These are phyloP conservation scores for Monosporascus cannonballus DNA, from an alignment of 2,329 filamentous ascomycete species.

Conservation along the genomic window DNA sequence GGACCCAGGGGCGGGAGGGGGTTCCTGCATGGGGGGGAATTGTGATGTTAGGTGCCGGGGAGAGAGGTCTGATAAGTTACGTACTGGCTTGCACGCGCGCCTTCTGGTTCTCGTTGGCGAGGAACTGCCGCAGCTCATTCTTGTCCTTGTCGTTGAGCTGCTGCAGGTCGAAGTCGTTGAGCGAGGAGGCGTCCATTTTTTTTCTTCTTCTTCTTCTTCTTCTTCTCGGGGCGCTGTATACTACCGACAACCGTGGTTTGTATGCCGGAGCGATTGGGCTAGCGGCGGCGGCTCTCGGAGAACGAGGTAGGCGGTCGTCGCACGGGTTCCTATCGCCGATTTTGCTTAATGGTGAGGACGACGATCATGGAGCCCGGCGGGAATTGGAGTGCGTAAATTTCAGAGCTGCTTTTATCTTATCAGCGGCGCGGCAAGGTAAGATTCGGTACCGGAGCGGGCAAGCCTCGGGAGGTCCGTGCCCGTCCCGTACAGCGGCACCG, in stretches of 20 bases:
- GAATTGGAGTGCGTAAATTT: no score
- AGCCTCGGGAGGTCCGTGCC: no score
- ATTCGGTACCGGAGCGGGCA: no score
- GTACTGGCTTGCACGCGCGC: conserved; percentile 58
- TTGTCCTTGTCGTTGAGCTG: conserved; percentile 78
- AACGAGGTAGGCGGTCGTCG: no score
- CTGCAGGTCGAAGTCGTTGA: conserved; percentile 58
- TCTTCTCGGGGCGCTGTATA: not conserved
- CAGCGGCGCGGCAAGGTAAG: no score
- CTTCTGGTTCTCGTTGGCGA: conserved; percentile 80
- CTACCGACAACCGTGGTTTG: not conserved
- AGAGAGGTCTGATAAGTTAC: conserved; percentile 24
- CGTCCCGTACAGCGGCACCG: no score
- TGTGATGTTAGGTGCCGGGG: not conserved
- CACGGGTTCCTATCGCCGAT: no score
- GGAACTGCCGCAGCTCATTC: conserved; percentile 79
- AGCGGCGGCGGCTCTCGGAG: no score
- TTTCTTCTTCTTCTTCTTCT: conserved; percentile 6
- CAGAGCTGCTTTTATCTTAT: no score
- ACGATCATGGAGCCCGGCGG: no score
- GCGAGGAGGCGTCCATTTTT: conserved; percentile 25
- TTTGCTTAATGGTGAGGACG: no score
- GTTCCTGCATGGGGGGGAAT: not conserved
- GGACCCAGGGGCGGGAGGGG: not conserved
- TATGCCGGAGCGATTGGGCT: no score